Evolutionary conservation across 371 early-diverging fungal genomes (phyloP).

Genomic region (Apophysomyces sp.): DNA sequence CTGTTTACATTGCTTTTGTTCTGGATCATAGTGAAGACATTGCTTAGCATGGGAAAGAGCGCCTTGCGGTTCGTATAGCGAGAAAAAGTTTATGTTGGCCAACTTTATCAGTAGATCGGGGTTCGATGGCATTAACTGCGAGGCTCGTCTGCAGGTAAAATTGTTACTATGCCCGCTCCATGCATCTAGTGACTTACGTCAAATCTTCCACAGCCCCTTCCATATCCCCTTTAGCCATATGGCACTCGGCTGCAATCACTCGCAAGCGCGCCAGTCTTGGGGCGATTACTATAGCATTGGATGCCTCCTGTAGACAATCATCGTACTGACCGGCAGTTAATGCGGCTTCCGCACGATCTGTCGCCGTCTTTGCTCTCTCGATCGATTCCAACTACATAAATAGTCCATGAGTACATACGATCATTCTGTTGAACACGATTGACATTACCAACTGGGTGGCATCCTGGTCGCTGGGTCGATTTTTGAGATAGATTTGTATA

Average conservation of each 20-base stretch:
- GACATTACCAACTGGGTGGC: conserved; percentile 34
- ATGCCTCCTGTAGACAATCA: conserved; percentile 61
- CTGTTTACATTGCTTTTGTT: conserved; percentile 81
- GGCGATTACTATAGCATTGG: conserved; percentile 55
- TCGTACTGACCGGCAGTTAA: conserved; percentile 47
- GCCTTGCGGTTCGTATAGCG: conserved; percentile 65
- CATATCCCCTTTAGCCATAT: conserved; percentile 69
- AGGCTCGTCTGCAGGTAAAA: conserved; percentile 53
- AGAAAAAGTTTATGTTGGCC: conserved; percentile 75
- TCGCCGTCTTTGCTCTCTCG: conserved; percentile 36
- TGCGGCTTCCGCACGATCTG: conserved; percentile 42
- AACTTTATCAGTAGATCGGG: conserved; percentile 60
- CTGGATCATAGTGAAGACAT: conserved; percentile 89
- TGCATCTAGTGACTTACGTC: conserved; percentile 40
- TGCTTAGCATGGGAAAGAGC: conserved; percentile 76
- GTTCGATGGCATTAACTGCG: conserved; percentile 68
- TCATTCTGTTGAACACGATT: background rate
- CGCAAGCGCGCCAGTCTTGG: conserved; percentile 62
- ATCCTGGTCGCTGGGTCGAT: conserved; percentile 38
- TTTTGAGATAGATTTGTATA: conserved; percentile 38
- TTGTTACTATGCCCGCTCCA: background rate
- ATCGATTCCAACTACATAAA: conserved; percentile 43
- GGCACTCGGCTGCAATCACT: conserved; percentile 70
- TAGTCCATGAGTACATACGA: background rate
- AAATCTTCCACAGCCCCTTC: conserved; percentile 85